Percentiles rank a stretch among this genome's conserved stretches.
These are phyloP conservation scores for Moringa oleifera DNA, from an alignment of 345 rosid species.

Conservation along the genomic window DNA sequence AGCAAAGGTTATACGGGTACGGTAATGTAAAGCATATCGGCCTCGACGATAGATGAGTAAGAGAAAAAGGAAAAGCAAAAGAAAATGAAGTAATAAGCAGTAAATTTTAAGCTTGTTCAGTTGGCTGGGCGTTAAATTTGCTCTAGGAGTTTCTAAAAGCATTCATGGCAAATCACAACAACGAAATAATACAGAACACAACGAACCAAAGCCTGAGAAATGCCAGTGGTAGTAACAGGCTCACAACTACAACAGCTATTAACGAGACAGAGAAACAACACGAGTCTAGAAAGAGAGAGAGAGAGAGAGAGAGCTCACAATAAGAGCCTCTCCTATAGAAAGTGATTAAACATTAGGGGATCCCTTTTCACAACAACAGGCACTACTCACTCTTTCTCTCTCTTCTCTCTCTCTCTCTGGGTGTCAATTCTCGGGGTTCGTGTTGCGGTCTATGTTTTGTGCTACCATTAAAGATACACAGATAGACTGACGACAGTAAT, in stretches of 20 bases:
- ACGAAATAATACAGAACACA: background rate
- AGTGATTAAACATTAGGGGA: constrained; percentile 15
- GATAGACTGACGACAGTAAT: background rate
- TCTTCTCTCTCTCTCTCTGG: background rate
- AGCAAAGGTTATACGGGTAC: too few relatives aligned
- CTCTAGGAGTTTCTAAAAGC: constrained; percentile 17
- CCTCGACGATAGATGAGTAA: background rate
- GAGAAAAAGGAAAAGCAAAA: background rate
- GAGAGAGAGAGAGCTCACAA: background rate
- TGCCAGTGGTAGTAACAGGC: constrained; percentile 6
- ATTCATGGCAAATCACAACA: constrained; percentile 20
- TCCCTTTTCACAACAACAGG: constrained; percentile 3
- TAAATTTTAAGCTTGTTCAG: constrained; percentile 6
- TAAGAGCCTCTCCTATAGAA: background rate
- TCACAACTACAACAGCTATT: constrained; percentile 3
- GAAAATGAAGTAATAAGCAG: background rate
- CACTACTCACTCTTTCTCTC: constrained; percentile 4
- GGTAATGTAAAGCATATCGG: too few relatives aligned
- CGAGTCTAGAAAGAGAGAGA: background rate
- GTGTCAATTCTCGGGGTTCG: constrained; percentile 19
- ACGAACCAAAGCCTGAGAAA: background rate
- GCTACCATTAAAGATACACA: constrained; percentile 2
- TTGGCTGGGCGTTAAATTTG: constrained; percentile 3
- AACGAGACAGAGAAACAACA: constrained; percentile 12
- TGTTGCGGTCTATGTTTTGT: constrained; percentile 14